Conservation (phyloP, 2,329 filamentous ascomycete species). For the Phialocephala subalpina region DNA sequence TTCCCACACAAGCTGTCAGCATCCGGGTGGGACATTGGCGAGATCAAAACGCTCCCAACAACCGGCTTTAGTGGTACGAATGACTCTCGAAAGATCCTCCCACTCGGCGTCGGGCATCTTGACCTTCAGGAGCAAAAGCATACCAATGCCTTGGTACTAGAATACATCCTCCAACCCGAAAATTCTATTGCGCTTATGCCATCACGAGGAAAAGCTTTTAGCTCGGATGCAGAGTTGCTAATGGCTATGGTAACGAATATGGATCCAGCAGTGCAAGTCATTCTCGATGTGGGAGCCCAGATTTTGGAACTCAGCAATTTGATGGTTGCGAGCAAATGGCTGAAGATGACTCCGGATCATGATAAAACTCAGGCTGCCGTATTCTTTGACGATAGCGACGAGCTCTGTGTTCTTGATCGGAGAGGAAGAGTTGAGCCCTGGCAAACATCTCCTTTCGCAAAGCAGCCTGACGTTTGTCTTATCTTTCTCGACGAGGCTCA, state of each 20-base stretch:
- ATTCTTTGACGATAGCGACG: slow-evolving; percentile 67
- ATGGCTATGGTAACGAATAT: slow-evolving; percentile 53
- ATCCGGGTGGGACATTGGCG: slow-evolving; percentile 72
- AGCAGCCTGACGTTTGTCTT: slow-evolving; percentile 64
- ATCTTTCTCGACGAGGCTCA: slow-evolving; percentile 77
- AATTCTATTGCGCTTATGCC: slow-evolving; percentile 52
- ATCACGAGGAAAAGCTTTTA: slow-evolving; percentile 23
- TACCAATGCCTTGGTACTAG: slow-evolving; percentile 73
- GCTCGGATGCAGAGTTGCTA: slow-evolving; percentile 53
- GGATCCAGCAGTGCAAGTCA: slow-evolving; percentile 57
- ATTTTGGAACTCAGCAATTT: slow-evolving; percentile 72
- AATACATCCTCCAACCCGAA: slow-evolving; percentile 61
- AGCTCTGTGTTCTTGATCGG: slow-evolving; percentile 61
- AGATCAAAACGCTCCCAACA: slow-evolving; percentile 54
- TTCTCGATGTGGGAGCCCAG: slow-evolving; percentile 76
- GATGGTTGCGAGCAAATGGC: slow-evolving; percentile 61
- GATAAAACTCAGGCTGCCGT: slow-evolving; percentile 58
- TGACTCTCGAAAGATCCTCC: slow-evolving; percentile 64
- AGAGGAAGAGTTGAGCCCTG: slow-evolving; percentile 56
- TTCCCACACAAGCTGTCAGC: slow-evolving; percentile 70
- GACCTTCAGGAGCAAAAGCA: slow-evolving; percentile 63
- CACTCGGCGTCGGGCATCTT: slow-evolving; percentile 65
- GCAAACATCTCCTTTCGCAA: slow-evolving; percentile 63
- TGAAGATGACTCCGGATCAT: slow-evolving; percentile 44
- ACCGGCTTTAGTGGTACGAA: slow-evolving; percentile 78